phyloP scores from a whole-genome alignment of 2,329 filamentous ascomycete species.

The Pseudogymnoascus sp. region DNA sequence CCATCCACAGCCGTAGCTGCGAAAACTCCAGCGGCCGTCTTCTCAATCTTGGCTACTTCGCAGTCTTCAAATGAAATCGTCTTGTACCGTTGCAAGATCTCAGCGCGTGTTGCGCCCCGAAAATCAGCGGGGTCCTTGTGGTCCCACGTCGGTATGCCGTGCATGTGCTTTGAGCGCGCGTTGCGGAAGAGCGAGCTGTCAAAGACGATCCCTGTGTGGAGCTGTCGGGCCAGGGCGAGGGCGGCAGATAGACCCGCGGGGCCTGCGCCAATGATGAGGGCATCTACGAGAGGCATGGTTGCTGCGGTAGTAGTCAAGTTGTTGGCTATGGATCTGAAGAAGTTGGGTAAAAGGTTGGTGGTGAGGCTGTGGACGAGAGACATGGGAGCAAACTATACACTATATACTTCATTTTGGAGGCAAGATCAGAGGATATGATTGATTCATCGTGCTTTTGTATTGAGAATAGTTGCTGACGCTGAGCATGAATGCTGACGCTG shows the following conservation, averaged over 20 bases:
- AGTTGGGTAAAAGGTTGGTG: background rate
- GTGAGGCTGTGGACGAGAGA: background rate
- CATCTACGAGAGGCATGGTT: slow-evolving; percentile 19
- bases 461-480: background rate
- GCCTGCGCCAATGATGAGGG: slow-evolving; percentile 35
- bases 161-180: slow-evolving; percentile 35
- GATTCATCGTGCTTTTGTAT: background rate
- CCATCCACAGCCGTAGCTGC: slow-evolving; percentile 36
- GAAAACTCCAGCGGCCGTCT: slow-evolving; percentile 25
- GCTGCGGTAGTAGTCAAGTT: background rate
- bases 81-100: slow-evolving; percentile 31
- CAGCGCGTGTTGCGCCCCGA: slow-evolving; percentile 27
- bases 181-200: slow-evolving; percentile 37
- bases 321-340: background rate
- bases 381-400: background rate
- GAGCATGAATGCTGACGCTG: no score
- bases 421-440: background rate
- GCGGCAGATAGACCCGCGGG: slow-evolving; percentile 38
- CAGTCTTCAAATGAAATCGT: slow-evolving; percentile 27
- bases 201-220: slow-evolving; percentile 35
- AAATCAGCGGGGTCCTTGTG: slow-evolving; percentile 28
- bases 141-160: slow-evolving; percentile 34
- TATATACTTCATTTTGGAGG: background rate
- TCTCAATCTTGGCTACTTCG: slow-evolving; percentile 5
- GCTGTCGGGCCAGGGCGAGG: slow-evolving; percentile 31